Conservation (phyloP, 2,329 filamentous ascomycete species). For the Exophiala spinifera region DNA sequence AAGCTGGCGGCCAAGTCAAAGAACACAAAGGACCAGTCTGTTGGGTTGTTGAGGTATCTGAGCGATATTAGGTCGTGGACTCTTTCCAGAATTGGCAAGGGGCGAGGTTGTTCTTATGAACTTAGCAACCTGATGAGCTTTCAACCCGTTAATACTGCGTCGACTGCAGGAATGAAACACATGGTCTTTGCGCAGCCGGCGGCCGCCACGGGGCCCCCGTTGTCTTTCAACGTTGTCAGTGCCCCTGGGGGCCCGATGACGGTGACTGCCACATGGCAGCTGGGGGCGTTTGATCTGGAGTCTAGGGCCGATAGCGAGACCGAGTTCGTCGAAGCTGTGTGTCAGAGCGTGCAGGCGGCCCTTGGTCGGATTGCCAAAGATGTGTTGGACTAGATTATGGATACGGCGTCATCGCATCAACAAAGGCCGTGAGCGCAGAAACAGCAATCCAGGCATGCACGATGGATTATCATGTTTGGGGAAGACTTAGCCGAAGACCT, state of each 20-base stretch:
- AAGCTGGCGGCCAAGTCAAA: slow-evolving; percentile 34
- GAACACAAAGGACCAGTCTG: slow-evolving; percentile 39
- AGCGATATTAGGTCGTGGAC: slow-evolving; percentile 42
- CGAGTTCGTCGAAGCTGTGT: neutral
- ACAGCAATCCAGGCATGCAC: no score
- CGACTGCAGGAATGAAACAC: slow-evolving; percentile 31
- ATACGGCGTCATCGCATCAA: no score
- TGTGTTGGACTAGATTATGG: no score
- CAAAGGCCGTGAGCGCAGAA: no score
- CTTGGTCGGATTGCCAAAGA: neutral
- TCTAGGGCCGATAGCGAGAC: neutral
- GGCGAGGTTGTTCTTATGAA: slow-evolving; percentile 44
- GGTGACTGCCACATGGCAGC: slow-evolving; percentile 44
- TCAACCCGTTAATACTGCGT: slow-evolving; percentile 17
- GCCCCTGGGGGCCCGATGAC: slow-evolving; percentile 40
- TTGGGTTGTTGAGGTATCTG: slow-evolving; percentile 45
- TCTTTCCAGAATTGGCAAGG: slow-evolving; percentile 37
- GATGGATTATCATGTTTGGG: no score
- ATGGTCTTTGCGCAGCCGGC: slow-evolving; percentile 48
- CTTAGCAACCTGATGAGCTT: slow-evolving; percentile 47
- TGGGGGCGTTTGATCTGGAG: slow-evolving; percentile 38
- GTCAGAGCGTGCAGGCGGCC: neutral
- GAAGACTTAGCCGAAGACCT: no score
- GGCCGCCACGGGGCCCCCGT: slow-evolving; percentile 36
- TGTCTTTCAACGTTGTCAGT: slow-evolving; percentile 44